Base-by-base conservation (phyloP, 2,329 filamentous ascomycete species). In the Paecilomyces dactylethromorphus region DNA sequence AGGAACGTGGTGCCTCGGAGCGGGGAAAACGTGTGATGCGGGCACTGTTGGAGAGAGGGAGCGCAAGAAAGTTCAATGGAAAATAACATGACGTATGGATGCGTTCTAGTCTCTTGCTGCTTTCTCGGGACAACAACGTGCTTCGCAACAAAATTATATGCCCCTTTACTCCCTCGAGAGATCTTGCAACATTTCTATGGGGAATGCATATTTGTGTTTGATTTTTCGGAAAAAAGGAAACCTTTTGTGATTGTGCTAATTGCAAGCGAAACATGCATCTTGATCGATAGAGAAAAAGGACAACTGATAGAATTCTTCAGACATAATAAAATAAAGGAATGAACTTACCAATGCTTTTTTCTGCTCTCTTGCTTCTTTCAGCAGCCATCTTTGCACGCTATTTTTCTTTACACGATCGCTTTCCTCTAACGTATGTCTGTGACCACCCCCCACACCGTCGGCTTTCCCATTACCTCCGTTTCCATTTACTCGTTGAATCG, bases 391-490 rank as follows among this genome's bases (percentile, higher is more conserved):
- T 69, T 89, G 81, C 5, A 92, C 87, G 63, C 86, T 91, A 62
- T 89, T 92, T 78, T 90, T 92, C 77, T 92, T 92, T 35, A 92
- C 87, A 61, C 86, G 83, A 69, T 92, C 90, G 66, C 88, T 92
- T 65, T 87, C 87, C 57, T 84, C 84, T 7, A 93, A 74, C 0
- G 82, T 83, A 71, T 92, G 90, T 65, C 87, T 87, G 70, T 93
- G 90, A n/a, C 86, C 85, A 8, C 88, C 87, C 21, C 84, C 81
- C 52, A 88, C 81, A 6, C 86, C 87, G 64, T 90, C 87, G 22
- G 84, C 83, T 70, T 89, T 89, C 2, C 87, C 88, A 68, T 90
- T 90, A 0, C 83, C 86, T 1, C 87, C 87, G 66, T 89, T 91
- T 0, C 88, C 88, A 73, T 92, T 91, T 6, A 92, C 88, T 45